Conservation (phyloP, 768 basidiomycete species). For the Coprinellus aureogranulatus region DNA sequence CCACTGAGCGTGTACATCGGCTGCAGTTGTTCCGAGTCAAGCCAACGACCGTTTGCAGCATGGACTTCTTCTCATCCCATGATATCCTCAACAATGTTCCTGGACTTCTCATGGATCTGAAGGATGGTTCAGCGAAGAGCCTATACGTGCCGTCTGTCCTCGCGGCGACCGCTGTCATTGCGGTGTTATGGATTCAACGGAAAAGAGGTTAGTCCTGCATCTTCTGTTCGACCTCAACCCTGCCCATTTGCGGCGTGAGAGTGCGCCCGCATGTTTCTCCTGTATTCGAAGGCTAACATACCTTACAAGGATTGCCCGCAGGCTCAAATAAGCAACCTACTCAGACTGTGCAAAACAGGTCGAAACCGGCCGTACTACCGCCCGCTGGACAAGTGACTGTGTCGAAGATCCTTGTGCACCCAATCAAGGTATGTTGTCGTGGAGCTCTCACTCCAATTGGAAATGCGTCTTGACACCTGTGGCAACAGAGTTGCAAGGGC, state of each 20-base stretch:
- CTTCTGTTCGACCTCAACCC: background rate
- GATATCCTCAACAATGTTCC: background rate
- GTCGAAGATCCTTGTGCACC: constrained; percentile 61
- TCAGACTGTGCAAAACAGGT: constrained; percentile 28
- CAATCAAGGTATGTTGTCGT: constrained; percentile 55
- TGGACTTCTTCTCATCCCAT: background rate
- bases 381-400: constrained; percentile 37
- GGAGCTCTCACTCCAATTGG: background rate
- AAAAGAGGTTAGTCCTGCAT: constrained; percentile 6
- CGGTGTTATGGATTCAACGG: constrained; percentile 3
- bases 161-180: background rate
- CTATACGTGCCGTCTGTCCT: background rate
- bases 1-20: background rate
- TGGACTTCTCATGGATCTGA: background rate
- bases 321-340: no score
- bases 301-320: no score
- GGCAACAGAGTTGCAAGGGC: constrained; percentile 65
- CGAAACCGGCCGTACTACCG: constrained; percentile 21
- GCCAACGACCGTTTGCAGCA: background rate
- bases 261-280: no score
- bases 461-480: background rate
- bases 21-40: background rate
- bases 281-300: no score
- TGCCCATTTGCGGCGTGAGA: no score
- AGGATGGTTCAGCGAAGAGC: background rate